Conservation (phyloP, 768 basidiomycete genomes). For the Suillus americanus region DNA sequence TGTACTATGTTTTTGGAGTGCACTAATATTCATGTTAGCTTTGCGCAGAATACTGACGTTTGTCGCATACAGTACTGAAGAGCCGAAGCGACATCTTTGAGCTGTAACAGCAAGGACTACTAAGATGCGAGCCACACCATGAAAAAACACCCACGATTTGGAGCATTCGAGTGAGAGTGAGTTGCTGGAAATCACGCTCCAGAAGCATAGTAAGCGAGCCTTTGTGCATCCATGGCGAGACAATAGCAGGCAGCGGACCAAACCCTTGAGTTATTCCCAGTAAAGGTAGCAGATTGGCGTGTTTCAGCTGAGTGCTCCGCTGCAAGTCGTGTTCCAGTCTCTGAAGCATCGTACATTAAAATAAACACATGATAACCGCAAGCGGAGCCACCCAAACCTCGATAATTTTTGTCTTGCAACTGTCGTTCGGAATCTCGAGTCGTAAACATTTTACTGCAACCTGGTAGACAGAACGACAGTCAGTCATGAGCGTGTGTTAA, state of each 20-base stretch:
- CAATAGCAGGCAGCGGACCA: conserved; percentile 17
- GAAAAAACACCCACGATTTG: conserved; percentile 14
- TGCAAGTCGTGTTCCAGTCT: conserved; percentile 33
- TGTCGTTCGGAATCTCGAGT: background rate
- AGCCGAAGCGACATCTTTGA: conserved; percentile 3
- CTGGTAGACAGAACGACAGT: background rate
- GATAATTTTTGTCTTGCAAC: background rate
- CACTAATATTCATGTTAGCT: background rate
- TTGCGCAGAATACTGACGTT: background rate
- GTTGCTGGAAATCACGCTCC: conserved; percentile 4
- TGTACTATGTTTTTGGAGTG: conserved; percentile 22
- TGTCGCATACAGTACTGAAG: background rate
- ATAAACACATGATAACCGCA: background rate
- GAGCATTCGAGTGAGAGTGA: conserved; percentile 9
- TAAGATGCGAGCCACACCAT: background rate
- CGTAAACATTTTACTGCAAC: background rate
- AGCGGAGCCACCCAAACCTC: background rate
- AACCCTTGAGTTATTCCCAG: conserved; percentile 33
- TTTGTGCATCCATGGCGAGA: conserved; percentile 20
- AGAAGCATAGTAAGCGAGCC: conserved; percentile 15
- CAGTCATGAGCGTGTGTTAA: background rate
- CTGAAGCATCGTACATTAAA: background rate
- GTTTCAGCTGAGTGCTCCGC: conserved; percentile 15
- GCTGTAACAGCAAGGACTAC: background rate
- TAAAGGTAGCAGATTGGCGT: conserved; percentile 34